Conservation (phyloP, 306 rosid genomes). For the Rosa lucieae region DNA sequence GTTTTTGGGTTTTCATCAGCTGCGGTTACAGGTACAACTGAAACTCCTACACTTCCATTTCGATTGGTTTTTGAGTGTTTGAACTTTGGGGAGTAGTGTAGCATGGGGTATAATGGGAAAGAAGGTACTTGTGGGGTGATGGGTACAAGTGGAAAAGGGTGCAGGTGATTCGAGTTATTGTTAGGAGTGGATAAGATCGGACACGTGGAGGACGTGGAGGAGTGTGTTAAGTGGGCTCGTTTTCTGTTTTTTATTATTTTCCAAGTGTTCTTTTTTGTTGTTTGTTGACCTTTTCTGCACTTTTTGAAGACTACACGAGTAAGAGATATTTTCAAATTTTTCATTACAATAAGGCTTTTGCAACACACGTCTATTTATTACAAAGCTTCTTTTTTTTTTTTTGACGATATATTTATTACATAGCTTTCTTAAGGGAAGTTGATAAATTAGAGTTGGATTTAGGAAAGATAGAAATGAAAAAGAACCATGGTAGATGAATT, state of each 20-base stretch:
- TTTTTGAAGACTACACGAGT: background rate
- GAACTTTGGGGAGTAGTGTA: background rate
- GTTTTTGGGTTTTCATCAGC: background rate
- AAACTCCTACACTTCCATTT: no score
- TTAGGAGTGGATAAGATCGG: constrained; percentile 33
- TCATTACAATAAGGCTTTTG: no score
- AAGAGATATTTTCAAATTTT: no score
- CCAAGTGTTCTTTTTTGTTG: background rate
- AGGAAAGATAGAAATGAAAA: no score
- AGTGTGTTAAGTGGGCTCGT: background rate
- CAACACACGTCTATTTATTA: no score
- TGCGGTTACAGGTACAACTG: background rate
- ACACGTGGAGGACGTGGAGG: constrained; percentile 18
- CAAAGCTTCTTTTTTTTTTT: no score
- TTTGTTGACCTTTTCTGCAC: background rate
- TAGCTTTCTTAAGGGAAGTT: no score
- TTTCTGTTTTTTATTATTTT: background rate
- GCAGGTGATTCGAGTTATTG: background rate
- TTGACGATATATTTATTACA: no score
- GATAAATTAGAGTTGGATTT: no score
- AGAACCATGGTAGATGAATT: no score
- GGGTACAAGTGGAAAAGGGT: background rate
- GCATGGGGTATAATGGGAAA: constrained; percentile 2
- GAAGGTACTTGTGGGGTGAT: rapidly evolving
- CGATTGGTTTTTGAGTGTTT: background rate